These are phyloP conservation scores for Plantago major DNA, from an alignment of 257 asterid species.

Conservation along the genomic window DNA sequence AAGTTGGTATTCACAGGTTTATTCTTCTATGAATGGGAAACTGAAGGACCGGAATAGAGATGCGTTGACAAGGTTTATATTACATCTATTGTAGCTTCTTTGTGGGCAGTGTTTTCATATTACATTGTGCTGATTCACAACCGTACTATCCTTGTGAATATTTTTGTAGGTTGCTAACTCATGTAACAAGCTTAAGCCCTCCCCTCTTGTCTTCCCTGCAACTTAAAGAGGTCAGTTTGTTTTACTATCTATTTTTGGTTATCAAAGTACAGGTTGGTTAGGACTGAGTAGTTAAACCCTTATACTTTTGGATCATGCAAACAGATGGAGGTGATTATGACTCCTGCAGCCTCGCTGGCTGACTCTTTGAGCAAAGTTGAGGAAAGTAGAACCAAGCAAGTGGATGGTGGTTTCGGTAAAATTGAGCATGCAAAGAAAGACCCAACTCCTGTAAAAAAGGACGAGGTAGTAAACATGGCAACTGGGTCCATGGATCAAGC, in stretches of 20 bases:
- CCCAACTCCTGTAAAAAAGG: slow-evolving; percentile 22
- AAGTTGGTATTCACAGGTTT: slow-evolving; percentile 52
- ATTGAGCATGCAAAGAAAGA: slow-evolving; percentile 28
- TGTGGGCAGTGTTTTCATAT: slow-evolving; percentile 11
- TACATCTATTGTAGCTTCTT: slow-evolving; percentile 11
- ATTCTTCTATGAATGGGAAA: slow-evolving; percentile 46
- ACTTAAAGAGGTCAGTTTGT: slow-evolving; percentile 57
- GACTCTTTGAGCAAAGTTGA: slow-evolving; percentile 23
- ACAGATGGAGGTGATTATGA: slow-evolving; percentile 57
- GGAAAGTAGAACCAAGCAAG: slow-evolving; percentile 29
- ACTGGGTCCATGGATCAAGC: slow-evolving; percentile 33
- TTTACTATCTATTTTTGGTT: slow-evolving; percentile 1
- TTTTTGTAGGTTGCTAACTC: slow-evolving; percentile 54
- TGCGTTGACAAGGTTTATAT: slow-evolving; percentile 48
- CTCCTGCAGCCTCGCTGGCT: slow-evolving; percentile 33
- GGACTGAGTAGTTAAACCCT: slow-evolving; percentile 13
- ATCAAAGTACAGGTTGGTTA: background rate
- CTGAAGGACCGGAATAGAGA: slow-evolving; percentile 49
- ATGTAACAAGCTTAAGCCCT: slow-evolving; percentile 48
- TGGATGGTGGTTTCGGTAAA: slow-evolving; percentile 17
- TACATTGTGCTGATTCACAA: slow-evolving; percentile 5
- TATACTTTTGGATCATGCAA: slow-evolving; percentile 31
- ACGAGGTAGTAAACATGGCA: slow-evolving; percentile 28
- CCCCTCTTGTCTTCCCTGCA: slow-evolving; percentile 58
- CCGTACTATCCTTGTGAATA: slow-evolving; percentile 20